Evolutionary conservation across 441 rosid genomes (phyloP).

Genomic region (Brassica balearica): DNA sequence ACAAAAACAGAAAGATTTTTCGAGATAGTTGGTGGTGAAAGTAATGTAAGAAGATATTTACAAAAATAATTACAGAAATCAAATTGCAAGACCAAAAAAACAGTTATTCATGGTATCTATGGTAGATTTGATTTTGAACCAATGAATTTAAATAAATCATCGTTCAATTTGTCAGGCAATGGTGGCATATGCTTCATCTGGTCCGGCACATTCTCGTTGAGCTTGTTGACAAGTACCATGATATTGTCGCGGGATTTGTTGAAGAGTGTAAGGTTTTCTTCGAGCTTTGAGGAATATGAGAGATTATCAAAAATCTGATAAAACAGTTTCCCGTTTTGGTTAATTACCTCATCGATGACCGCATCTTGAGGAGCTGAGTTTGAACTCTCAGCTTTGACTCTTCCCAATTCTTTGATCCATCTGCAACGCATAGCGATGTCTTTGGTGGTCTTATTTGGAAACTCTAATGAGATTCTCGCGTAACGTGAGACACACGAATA

Average conservation of each 20-base stretch:
- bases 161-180: slow-evolving; percentile 48
- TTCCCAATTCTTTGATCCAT: no score
- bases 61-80: no score
- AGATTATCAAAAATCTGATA: slow-evolving; percentile 60
- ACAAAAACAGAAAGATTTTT: no score
- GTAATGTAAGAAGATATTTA: no score
- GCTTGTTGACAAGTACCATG: neutral
- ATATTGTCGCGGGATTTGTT: neutral
- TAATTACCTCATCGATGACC: no score
- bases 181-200: slow-evolving; percentile 59
- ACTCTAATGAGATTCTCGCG: no score
- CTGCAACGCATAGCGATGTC: no score
- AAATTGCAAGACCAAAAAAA: neutral
- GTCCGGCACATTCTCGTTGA: slow-evolving; percentile 46
- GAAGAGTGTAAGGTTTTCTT: slow-evolving; percentile 34
- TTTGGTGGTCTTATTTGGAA: no score
- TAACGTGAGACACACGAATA: no score
- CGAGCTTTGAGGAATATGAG: slow-evolving; percentile 23
- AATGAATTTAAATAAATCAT: slow-evolving; percentile 17
- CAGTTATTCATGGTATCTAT: neutral
- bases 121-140: neutral
- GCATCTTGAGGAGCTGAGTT: no score
- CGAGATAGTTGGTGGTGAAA: no score
- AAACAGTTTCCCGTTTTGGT: slow-evolving; percentile 49
- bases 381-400: no score